Conservation (phyloP, 2,329 filamentous ascomycete species). For the Drechslerella coelobrocha region DNA sequence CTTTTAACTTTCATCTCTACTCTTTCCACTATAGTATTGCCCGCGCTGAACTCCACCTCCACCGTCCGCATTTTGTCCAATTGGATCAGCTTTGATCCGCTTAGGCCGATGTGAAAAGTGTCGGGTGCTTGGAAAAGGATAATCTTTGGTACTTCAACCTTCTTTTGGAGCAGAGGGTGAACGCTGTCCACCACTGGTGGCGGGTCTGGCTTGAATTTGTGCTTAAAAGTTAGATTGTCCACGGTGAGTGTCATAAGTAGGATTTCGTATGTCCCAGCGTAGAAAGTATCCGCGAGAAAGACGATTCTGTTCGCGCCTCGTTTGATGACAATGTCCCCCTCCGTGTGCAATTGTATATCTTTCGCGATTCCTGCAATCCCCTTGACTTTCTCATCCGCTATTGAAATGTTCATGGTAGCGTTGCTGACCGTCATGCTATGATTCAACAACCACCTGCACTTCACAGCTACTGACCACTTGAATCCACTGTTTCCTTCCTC, state of each 20-base stretch:
- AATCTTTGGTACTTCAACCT: conserved; percentile 67
- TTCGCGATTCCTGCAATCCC: conserved; percentile 61
- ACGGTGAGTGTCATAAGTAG: conserved; percentile 25
- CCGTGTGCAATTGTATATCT: conserved; percentile 71
- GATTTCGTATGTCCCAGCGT: conserved; percentile 35
- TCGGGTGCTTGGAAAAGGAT: conserved; percentile 75
- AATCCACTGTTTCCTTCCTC: conserved; percentile 70
- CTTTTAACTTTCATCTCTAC: conserved; percentile 70
- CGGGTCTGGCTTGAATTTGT: conserved; percentile 45
- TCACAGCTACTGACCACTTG: conserved; percentile 66
- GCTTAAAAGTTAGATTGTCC: conserved; percentile 44
- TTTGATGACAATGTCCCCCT: conserved; percentile 61
- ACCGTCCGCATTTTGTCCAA: conserved; percentile 80
- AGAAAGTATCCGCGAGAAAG: conserved; percentile 40
- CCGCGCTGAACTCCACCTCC: conserved; percentile 74
- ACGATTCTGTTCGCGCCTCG: conserved; percentile 60
- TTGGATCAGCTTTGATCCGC: conserved; percentile 72
- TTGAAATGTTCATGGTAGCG: conserved; percentile 69
- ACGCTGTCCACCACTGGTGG: conserved; percentile 17
- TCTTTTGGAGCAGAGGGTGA: conserved; percentile 53
- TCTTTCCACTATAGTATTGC: conserved; percentile 72
- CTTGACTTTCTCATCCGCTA: conserved; percentile 56
- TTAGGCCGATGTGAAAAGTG: conserved; percentile 72
- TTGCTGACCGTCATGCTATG: conserved; percentile 73
- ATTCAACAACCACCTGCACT: conserved; percentile 73